Conservation (phyloP, 169 alveolate genomes). For the Cryptosporidium andersoni region DNA sequence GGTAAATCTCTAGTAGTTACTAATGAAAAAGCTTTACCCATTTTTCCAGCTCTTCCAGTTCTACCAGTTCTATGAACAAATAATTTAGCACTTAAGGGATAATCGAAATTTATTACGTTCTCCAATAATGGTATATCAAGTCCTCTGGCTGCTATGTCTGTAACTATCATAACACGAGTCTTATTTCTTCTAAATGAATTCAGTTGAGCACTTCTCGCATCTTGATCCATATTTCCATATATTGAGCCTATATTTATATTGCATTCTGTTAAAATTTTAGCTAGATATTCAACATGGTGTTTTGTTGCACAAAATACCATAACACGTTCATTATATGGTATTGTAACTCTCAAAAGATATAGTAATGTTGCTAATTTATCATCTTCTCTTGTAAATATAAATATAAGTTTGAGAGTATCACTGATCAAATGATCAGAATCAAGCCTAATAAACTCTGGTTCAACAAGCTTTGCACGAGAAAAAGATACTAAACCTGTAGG, state of each 20-base stretch:
- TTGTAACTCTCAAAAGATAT: constrained; percentile 80
- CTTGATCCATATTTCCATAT: constrained; percentile 90
- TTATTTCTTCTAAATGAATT: constrained; percentile 80
- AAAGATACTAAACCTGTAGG: constrained; percentile 91
- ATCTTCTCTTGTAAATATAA: constrained; percentile 82
- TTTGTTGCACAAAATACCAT: constrained; percentile 90
- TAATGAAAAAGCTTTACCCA: constrained; percentile 79
- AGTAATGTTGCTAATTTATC: constrained; percentile 87
- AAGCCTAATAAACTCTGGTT: constrained; percentile 88
- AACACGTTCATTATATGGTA: constrained; percentile 80
- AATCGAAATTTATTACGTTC: constrained; percentile 83
- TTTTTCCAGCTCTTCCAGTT: constrained; percentile 92
- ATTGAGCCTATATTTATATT: constrained; percentile 78
- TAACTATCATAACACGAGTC: constrained; percentile 80
- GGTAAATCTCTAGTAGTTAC: constrained; percentile 80
- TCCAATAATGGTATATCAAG: constrained; percentile 88
- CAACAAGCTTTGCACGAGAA: constrained; percentile 89
- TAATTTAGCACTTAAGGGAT: constrained; percentile 73
- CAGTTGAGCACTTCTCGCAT: constrained; percentile 83
- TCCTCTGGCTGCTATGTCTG: constrained; percentile 91
- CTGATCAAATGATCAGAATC: constrained; percentile 87
- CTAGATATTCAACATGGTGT: constrained; percentile 89
- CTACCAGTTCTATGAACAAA: constrained; percentile 89
- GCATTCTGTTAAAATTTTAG: constrained; percentile 76
- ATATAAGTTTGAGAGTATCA: constrained; percentile 82